phyloP scores from a whole-genome alignment of 495 filamentous ascomycete genomes.

The Podospora anserina region DNA sequence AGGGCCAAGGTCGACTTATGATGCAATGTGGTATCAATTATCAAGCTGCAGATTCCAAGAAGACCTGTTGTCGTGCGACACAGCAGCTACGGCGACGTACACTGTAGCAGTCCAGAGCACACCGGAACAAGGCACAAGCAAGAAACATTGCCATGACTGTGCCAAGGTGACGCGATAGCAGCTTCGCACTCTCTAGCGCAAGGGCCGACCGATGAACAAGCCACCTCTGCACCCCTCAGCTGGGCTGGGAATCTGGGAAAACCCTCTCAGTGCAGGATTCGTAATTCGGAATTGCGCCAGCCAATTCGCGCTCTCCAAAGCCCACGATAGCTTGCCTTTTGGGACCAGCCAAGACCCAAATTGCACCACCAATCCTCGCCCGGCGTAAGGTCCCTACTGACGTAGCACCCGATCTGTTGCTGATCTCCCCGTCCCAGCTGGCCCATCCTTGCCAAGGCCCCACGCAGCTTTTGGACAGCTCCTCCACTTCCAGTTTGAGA shows the following conservation, averaged over 20 bases:
- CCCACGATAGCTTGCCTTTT: not conserved
- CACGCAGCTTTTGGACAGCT: conserved; percentile 7
- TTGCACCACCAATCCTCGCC: conserved; percentile 3
- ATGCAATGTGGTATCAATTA: conserved; percentile 10
- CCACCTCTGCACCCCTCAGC: conserved; percentile 20
- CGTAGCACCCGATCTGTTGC: conserved; percentile 21
- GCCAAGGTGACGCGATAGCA: conserved; percentile 7
- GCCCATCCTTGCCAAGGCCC: conserved; percentile 4
- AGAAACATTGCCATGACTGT: not conserved
- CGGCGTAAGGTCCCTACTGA: conserved; percentile 14
- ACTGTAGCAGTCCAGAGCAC: not conserved
- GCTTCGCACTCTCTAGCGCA: not conserved
- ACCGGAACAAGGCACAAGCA: not conserved
- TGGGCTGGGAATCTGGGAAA: conserved; percentile 2
- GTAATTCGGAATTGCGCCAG: not conserved
- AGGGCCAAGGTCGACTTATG: conserved; percentile 7
- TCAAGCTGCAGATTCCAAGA: not conserved
- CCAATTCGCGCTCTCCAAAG: not conserved
- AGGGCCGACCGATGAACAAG: not conserved
- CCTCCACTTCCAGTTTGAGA: conserved; percentile 9
- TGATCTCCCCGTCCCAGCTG: conserved; percentile 15
- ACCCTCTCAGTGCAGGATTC: not conserved
- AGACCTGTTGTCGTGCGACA: not conserved
- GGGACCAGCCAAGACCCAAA: conserved; percentile 7
- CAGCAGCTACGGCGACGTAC: not conserved